Evolutionary conservation across 2,329 filamentous ascomycete genomes (phyloP).

Genomic region (Xylaria sp.): DNA sequence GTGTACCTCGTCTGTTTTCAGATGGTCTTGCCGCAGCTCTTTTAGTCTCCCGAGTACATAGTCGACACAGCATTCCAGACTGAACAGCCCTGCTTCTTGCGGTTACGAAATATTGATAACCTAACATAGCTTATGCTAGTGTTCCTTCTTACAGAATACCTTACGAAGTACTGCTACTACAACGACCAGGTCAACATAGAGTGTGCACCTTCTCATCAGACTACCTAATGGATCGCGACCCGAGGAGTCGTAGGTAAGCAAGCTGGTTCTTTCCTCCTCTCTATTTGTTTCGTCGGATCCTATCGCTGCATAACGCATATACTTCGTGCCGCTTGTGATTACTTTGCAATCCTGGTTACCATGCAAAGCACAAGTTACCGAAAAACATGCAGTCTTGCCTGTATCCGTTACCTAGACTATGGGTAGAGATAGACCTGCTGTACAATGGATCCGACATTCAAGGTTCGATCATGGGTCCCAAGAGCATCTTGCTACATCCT

Average conservation of each 20-base stretch:
- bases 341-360: neutral
- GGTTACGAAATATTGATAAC: neutral
- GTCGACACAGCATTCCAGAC: neutral
- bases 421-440: neutral
- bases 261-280: slow-evolving; percentile 6
- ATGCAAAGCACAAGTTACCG: neutral
- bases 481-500: neutral
- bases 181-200: slow-evolving; percentile 2
- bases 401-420: neutral
- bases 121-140: neutral
- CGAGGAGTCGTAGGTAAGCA: slow-evolving; percentile 41
- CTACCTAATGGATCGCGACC: slow-evolving; percentile 40
- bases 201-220: neutral
- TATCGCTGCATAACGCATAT: neutral
- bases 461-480: neutral
- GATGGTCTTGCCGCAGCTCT: neutral
- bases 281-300: neutral
- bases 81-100: neutral
- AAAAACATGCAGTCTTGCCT: neutral
- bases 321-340: neutral
- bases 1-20: neutral
- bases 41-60: neutral
- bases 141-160: neutral
- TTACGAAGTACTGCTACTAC: neutral
- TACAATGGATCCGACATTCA: neutral